These are phyloP conservation scores for Colletotrichum coccodes DNA, from an alignment of 2,329 filamentous ascomycete species.

Conservation along the genomic window DNA sequence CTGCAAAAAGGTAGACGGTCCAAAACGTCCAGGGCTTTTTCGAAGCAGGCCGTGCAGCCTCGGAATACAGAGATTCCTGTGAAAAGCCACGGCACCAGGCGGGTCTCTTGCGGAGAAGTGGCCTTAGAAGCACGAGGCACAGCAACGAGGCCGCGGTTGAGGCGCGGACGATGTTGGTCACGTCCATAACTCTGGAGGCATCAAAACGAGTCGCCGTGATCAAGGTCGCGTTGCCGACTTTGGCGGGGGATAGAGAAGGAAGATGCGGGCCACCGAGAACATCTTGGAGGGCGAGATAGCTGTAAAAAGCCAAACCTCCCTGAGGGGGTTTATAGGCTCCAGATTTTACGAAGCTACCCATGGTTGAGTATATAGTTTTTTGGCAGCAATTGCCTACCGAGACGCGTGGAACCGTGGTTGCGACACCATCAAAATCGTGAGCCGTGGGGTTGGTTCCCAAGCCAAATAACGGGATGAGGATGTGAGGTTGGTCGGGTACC, in stretches of 20 bases:
- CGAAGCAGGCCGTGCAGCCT: slow-evolving; percentile 26
- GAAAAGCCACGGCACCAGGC: slow-evolving; percentile 56
- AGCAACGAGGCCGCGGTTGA: slow-evolving; percentile 43
- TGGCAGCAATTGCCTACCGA: slow-evolving; percentile 1
- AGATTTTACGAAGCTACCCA: slow-evolving; percentile 16
- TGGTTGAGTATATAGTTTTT: not conserved
- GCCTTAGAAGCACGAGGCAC: slow-evolving; percentile 39
- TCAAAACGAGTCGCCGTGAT: not conserved
- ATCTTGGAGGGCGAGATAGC: slow-evolving; percentile 23
- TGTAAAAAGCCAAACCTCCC: slow-evolving; percentile 1
- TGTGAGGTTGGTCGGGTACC: not conserved
- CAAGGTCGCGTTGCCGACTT: not conserved
- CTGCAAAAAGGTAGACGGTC: slow-evolving; percentile 46
- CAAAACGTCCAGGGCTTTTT: slow-evolving; percentile 49
- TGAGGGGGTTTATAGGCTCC: not conserved
- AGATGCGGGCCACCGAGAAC: slow-evolving; percentile 12
- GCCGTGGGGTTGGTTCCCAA: slow-evolving; percentile 7
- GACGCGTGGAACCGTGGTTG: slow-evolving; percentile 12
- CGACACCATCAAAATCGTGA: slow-evolving; percentile 9
- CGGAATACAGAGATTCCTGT: slow-evolving; percentile 43
- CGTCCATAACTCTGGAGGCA: slow-evolving; percentile 1
- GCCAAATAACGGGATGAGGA: not conserved
- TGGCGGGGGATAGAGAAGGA: not conserved
- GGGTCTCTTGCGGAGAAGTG: slow-evolving; percentile 44
- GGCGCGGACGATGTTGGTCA: slow-evolving; percentile 39